phyloP scores from a whole-genome alignment of 1,284 basidiomycete species.

The Ustanciosporium gigantosporum region DNA sequence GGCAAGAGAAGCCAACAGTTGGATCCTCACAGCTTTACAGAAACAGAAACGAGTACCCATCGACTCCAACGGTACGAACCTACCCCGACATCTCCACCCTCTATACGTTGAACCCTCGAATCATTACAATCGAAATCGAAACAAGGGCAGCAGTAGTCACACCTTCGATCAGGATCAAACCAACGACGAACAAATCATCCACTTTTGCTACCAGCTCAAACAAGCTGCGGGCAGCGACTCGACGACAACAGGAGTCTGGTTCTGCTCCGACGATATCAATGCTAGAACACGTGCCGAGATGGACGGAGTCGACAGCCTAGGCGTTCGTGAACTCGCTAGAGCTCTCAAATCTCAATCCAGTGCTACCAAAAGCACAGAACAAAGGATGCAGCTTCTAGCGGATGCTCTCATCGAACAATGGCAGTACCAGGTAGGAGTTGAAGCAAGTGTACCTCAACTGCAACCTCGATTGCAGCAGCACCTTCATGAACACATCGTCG shows the following conservation, averaged over 20 bases:
- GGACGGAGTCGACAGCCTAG: conserved; percentile 24
- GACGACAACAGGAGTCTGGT: conserved; percentile 6
- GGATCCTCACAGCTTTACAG: conserved; percentile 34
- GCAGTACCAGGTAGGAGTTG: conserved; percentile 19
- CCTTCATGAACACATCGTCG: not conserved
- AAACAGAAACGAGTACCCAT: conserved; percentile 35
- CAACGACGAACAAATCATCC: conserved; percentile 31
- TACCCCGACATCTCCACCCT: conserved; percentile 18
- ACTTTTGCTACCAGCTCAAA: conserved; percentile 26
- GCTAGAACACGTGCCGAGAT: conserved; percentile 38
- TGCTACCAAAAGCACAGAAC: conserved; percentile 12
- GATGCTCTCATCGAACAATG: conserved; percentile 37
- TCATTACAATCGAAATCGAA: conserved; percentile 9
- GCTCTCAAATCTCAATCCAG: conserved; percentile 6
- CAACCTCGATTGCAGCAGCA: not conserved
- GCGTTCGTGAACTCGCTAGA: conserved; percentile 24
- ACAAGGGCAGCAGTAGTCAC: not conserved
- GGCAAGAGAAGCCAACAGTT: conserved; percentile 33
- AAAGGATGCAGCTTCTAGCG: conserved; percentile 12
- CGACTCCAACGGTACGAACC: conserved; percentile 6
- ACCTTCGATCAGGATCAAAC: conserved; percentile 1
- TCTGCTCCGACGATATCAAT: conserved; percentile 38
- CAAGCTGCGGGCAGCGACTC: conserved; percentile 3
- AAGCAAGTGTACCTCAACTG: too few relatives aligned
- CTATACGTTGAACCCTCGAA: conserved; percentile 20